Percentiles rank a stretch among this genome's conserved stretches.
phyloP scores from a whole-genome alignment of 441 rosid species.

The Flueggea neowawraea region DNA sequence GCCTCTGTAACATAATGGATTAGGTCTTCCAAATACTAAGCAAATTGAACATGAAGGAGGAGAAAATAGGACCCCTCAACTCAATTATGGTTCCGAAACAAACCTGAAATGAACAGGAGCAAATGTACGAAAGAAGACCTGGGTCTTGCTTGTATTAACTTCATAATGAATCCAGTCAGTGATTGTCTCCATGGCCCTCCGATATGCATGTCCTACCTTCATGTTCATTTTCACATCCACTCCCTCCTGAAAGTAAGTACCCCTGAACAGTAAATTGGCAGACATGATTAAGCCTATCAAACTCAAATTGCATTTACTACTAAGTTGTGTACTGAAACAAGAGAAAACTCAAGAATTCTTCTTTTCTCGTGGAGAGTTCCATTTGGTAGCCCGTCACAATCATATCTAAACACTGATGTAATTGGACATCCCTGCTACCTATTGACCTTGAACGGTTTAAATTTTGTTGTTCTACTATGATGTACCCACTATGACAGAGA shows the following conservation, averaged over 20 bases:
- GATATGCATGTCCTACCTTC: constrained; percentile 63
- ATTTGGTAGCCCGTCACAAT: too few species aligned
- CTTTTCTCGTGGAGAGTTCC: too few species aligned
- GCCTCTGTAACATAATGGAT: constrained; percentile 41
- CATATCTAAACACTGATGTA: too few species aligned
- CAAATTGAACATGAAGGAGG: not conserved
- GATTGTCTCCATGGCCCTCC: constrained; percentile 62
- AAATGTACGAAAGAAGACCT: constrained; percentile 84
- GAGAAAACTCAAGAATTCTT: not conserved
- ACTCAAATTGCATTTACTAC: too few species aligned
- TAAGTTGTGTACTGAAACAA: not conserved
- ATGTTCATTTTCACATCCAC: constrained; percentile 49
- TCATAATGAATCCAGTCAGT: constrained; percentile 59
- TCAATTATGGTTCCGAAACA: not conserved
- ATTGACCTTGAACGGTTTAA: too few species aligned
- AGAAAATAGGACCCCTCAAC: not conserved
- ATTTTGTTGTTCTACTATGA: too few species aligned
- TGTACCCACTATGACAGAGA: too few species aligned
- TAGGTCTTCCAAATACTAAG: constrained; percentile 1
- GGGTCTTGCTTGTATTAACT: constrained; percentile 64
- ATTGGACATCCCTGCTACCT: too few species aligned
- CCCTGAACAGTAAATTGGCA: constrained; percentile 36
- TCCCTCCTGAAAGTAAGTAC: constrained; percentile 87
- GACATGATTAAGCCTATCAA: not conserved
- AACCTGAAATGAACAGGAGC: constrained; percentile 99